Percentiles rank a stretch among this genome's conserved stretches.
Conservation (phyloP, 768 basidiomycete species). For the Lyophyllum decastes region DNA sequence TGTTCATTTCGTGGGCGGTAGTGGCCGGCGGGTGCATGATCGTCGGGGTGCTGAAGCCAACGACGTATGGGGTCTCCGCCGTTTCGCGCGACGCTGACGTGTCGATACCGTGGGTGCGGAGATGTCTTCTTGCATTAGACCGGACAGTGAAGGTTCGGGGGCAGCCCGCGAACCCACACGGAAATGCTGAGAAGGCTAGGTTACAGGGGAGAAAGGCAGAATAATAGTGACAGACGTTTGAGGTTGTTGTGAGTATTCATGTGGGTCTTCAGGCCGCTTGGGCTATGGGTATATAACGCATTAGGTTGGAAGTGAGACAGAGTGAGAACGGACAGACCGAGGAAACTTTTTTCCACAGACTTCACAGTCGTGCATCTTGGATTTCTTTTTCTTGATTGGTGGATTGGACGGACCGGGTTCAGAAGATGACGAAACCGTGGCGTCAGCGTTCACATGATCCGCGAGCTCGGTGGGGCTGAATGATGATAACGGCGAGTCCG, state of each 20-base stretch:
- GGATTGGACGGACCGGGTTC: neutral
- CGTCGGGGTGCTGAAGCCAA: constrained; percentile 41
- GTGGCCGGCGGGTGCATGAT: constrained; percentile 22
- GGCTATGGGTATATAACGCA: constrained; percentile 29
- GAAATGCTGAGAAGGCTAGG: constrained; percentile 34
- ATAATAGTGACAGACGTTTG: constrained; percentile 42
- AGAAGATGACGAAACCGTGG: constrained; percentile 3
- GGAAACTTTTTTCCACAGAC: constrained; percentile 55
- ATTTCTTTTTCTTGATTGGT: constrained; percentile 41
- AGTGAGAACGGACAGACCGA: constrained; percentile 30
- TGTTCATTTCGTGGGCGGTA: constrained; percentile 12
- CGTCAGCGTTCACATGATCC: constrained; percentile 3
- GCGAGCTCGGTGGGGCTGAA: neutral
- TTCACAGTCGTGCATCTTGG: constrained; percentile 56
- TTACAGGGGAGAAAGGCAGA: neutral
- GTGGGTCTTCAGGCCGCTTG: constrained; percentile 57
- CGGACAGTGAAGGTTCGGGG: constrained; percentile 72
- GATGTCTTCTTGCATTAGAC: constrained; percentile 80
- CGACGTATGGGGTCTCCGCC: constrained; percentile 28
- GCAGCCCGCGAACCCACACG: constrained; percentile 63
- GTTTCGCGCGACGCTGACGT: constrained; percentile 13
- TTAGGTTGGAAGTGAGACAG: neutral
- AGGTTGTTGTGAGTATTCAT: constrained; percentile 59
- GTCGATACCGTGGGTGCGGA: constrained; percentile 69
- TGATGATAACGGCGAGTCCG: neutral